Conservation (phyloP, 2,329 filamentous ascomycete species). For the Periconia macrospinosa region DNA sequence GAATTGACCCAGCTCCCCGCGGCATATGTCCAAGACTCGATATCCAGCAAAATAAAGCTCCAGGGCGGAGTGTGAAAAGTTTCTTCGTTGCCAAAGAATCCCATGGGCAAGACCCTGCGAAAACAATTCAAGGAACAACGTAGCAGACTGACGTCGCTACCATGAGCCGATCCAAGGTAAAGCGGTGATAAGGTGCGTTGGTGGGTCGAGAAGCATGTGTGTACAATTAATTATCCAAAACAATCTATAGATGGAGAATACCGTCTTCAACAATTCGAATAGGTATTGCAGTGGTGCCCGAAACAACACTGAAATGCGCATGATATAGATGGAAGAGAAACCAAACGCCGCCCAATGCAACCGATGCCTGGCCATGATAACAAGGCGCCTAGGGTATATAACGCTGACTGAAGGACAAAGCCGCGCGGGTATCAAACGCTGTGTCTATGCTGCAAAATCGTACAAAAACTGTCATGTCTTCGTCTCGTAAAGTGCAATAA, state of each 20-base stretch:
- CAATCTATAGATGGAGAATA: background rate
- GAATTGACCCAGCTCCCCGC: too few relatives aligned
- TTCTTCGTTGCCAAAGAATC: slow-evolving; percentile 12
- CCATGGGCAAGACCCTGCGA: slow-evolving; percentile 15
- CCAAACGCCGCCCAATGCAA: slow-evolving; percentile 8
- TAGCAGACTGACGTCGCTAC: slow-evolving; percentile 14
- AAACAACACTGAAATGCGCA: background rate
- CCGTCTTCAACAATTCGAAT: background rate
- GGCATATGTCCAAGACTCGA: too few relatives aligned
- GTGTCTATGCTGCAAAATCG: slow-evolving; percentile 25
- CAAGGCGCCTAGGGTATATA: slow-evolving; percentile 11
- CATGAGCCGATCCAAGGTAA: slow-evolving; percentile 11
- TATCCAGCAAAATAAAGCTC: too few relatives aligned
- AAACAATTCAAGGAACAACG: too few relatives aligned
- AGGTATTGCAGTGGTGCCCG: background rate
- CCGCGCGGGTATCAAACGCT: slow-evolving; percentile 38
- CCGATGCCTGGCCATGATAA: background rate
- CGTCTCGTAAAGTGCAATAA: slow-evolving; percentile 6
- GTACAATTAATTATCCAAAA: background rate
- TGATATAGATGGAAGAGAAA: background rate
- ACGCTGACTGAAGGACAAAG: slow-evolving; percentile 11
- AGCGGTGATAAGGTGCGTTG: too few relatives aligned
- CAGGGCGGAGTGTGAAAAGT: too few relatives aligned
- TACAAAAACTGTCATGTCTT: slow-evolving; percentile 21
- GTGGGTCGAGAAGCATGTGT: too few relatives aligned